phyloP scores from a whole-genome alignment of 805 yeast genomes.

The Candida chilensis region DNA sequence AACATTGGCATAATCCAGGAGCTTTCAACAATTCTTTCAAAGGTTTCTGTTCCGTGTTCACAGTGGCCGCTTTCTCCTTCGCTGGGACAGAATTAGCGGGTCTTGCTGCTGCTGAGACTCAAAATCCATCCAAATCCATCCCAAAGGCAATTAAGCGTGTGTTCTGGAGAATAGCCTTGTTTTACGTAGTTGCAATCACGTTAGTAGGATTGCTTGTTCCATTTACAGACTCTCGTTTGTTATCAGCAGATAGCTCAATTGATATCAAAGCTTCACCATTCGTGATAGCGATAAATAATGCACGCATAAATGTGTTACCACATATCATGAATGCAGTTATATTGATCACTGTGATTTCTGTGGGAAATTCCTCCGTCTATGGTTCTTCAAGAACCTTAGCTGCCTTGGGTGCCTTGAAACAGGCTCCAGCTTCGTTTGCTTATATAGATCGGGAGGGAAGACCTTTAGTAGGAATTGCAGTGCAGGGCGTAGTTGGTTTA shows the following conservation, averaged over 20 bases:
- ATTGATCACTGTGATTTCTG: slow-evolving; percentile 20
- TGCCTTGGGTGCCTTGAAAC: slow-evolving; percentile 19
- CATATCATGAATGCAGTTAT: slow-evolving; percentile 22
- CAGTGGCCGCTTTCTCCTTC: slow-evolving; percentile 54
- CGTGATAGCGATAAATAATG: slow-evolving; percentile 24
- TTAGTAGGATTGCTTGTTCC: slow-evolving; percentile 48
- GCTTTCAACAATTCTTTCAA: slow-evolving; percentile 42
- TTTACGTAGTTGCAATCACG: slow-evolving; percentile 44
- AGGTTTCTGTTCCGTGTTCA: slow-evolving; percentile 56
- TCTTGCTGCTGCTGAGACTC: slow-evolving; percentile 59
- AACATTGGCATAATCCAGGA: slow-evolving; percentile 54
- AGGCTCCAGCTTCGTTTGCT: slow-evolving; percentile 16
- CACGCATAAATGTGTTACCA: slow-evolving; percentile 18
- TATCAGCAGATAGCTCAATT: slow-evolving; percentile 6
- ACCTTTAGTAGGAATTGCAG: slow-evolving; percentile 15
- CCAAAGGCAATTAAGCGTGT: slow-evolving; percentile 61
- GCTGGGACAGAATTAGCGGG: slow-evolving; percentile 63
- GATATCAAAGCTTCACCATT: slow-evolving; percentile 24
- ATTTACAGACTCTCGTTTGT: slow-evolving; percentile 7
- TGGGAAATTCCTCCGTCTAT: slow-evolving; percentile 25
- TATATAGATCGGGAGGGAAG: slow-evolving; percentile 20
- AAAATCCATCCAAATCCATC: slow-evolving; percentile 47
- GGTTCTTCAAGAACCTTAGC: slow-evolving; percentile 21
- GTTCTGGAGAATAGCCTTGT: slow-evolving; percentile 52
- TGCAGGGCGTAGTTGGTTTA: slow-evolving; percentile 16